Conservation (phyloP, 371 early-diverging fungal genomes). For the Rhizomucor pusillus region DNA sequence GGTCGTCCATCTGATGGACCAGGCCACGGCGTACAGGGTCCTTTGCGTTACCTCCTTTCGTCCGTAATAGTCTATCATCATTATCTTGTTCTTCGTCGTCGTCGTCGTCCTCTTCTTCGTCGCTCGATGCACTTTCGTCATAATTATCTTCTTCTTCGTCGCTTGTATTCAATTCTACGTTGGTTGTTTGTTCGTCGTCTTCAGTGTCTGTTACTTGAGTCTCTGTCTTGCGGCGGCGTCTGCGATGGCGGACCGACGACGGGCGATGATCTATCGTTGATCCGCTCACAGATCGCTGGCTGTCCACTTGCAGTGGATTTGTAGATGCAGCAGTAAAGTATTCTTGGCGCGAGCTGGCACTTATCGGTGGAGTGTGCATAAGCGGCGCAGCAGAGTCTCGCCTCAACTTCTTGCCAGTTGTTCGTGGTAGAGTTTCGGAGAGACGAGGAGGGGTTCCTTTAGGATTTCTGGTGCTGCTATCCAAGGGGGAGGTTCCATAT, state of each 20-base stretch:
- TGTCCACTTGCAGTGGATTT: background rate
- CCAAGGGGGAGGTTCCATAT: conserved; percentile 36
- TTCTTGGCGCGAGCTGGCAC: conserved; percentile 1
- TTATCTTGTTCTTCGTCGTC: background rate
- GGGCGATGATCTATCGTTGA: conserved; percentile 6
- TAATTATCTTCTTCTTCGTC: conserved; percentile 24
- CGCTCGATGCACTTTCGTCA: conserved; percentile 14
- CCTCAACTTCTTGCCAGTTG: conserved; percentile 13
- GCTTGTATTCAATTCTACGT: conserved; percentile 28
- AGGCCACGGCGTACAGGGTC: too few relatives aligned
- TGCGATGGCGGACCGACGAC: conserved; percentile 5
- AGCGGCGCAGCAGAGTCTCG: conserved; percentile 50
- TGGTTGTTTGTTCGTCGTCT: conserved; percentile 9
- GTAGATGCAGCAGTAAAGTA: background rate
- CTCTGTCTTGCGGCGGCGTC: conserved; percentile 22
- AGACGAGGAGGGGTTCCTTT: background rate
- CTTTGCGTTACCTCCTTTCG: too few relatives aligned
- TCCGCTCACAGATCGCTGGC: background rate
- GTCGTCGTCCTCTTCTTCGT: conserved; percentile 13
- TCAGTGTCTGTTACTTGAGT: conserved; percentile 13
- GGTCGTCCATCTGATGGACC: background rate
- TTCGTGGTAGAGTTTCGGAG: conserved; percentile 2
- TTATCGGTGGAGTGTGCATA: conserved; percentile 33
- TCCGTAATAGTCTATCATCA: too few relatives aligned
- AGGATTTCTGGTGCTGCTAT: conserved; percentile 1